A percentile compares a stretch with the other conserved stretches of the same genome.
These are phyloP conservation scores for Kodamaea sagamina DNA, from an alignment of 805 yeast species.

Conservation along the genomic window DNA sequence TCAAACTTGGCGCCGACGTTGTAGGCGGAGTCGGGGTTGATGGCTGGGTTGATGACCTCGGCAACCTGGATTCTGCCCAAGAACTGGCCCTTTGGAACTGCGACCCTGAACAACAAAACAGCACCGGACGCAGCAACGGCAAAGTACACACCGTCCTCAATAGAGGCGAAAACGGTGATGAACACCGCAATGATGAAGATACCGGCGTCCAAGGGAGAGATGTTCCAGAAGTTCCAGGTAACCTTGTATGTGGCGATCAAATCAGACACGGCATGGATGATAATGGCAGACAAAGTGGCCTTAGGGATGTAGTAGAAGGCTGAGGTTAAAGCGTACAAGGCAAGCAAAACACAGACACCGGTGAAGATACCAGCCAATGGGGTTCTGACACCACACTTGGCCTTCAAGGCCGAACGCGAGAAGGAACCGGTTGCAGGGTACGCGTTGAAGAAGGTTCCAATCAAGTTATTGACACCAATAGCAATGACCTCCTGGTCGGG, in stretches of 20 bases:
- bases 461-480: constrained; percentile 85
- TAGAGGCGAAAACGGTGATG: constrained; percentile 72
- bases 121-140: constrained; percentile 85
- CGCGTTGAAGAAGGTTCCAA: constrained; percentile 90
- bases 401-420: constrained; percentile 89
- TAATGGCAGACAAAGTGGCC: constrained; percentile 83
- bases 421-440: constrained; percentile 97
- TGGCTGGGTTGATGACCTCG: constrained; percentile 65
- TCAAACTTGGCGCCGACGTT: constrained; percentile 5
- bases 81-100: constrained; percentile 80
- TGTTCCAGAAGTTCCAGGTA: constrained; percentile 68
- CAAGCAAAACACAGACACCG: constrained; percentile 84
- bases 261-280: constrained; percentile 91
- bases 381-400: constrained; percentile 93
- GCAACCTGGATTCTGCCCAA: constrained; percentile 75
- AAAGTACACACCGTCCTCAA: constrained; percentile 89
- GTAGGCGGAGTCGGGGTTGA: constrained; percentile 22
- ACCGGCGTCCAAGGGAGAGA: constrained; percentile 71
- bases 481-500: constrained; percentile 95
- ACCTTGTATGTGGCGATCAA: constrained; percentile 69
- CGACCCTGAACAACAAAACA: constrained; percentile 66
- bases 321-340: constrained; percentile 78
- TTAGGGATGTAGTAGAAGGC: constrained; percentile 90
- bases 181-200: constrained; percentile 74
- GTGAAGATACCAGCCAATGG: constrained; percentile 91